Conservation (phyloP, 768 basidiomycete genomes). For the Kwoniella dendrophila region DNA sequence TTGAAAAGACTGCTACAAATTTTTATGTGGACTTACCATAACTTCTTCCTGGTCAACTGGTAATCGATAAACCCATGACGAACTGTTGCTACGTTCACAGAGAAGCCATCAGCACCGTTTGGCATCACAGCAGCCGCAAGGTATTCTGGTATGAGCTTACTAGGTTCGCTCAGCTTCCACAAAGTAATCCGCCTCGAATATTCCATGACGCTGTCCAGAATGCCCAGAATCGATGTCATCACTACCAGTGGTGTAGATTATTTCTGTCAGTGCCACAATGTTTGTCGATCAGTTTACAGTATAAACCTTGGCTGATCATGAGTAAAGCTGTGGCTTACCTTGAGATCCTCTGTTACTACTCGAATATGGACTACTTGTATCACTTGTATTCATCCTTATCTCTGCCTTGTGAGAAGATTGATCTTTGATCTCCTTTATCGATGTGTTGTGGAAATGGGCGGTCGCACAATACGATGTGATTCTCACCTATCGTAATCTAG, state of each 20-base stretch:
- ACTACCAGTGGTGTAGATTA: not conserved
- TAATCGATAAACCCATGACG: slow-evolving; percentile 20
- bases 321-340: too few relatives aligned
- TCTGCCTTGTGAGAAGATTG: too few relatives aligned
- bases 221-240: slow-evolving; percentile 12
- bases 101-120: not conserved
- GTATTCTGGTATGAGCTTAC: too few relatives aligned
- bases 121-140: not conserved
- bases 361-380: too few relatives aligned
- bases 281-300: not conserved
- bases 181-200: slow-evolving; percentile 13
- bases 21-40: slow-evolving; percentile 8
- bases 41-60: slow-evolving; percentile 27
- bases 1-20: not conserved
- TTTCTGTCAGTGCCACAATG: not conserved
- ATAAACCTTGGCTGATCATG: not conserved
- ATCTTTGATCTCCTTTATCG: too few relatives aligned
- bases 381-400: too few relatives aligned
- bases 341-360: too few relatives aligned
- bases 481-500: too few relatives aligned
- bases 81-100: slow-evolving; percentile 22
- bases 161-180: slow-evolving; percentile 18
- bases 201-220: slow-evolving; percentile 3
- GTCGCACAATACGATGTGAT: too few relatives aligned
- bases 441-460: too few relatives aligned